These are phyloP conservation scores for Pythium rhizo-oryzae DNA, from an alignment of 352 stramenopile species.

Conservation along the genomic window DNA sequence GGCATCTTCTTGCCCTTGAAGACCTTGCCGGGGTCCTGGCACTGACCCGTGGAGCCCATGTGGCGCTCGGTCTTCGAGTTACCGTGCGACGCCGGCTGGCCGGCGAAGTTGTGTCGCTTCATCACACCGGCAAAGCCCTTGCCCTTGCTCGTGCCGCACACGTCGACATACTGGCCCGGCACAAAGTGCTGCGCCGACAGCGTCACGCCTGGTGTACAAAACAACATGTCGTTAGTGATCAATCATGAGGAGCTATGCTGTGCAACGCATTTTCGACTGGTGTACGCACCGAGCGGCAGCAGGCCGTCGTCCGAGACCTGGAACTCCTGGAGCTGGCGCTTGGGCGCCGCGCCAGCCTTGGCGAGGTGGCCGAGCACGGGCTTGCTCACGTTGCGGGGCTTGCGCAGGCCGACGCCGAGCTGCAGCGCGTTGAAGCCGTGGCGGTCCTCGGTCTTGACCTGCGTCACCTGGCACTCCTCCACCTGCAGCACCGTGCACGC, in stretches of 20 bases:
- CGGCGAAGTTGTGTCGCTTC: slow-evolving; percentile 98
- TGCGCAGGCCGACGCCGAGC: slow-evolving; percentile 96
- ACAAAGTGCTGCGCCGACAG: slow-evolving; percentile 98
- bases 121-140: slow-evolving; percentile 96
- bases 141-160: slow-evolving; percentile 93
- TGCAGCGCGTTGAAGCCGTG: slow-evolving; percentile 96
- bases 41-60: slow-evolving; percentile 97
- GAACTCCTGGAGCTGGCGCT: slow-evolving; percentile 96
- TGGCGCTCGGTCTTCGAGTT: slow-evolving; percentile 97
- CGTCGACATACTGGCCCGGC: slow-evolving; percentile 98
- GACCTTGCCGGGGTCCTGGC: slow-evolving; percentile 97
- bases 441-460: slow-evolving; percentile 94
- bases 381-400: slow-evolving; percentile 96
- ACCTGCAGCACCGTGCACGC: slow-evolving; percentile 95
- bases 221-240: background rate
- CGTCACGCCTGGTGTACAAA: slow-evolving; percentile 47
- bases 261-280: background rate
- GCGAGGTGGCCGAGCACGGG: slow-evolving; percentile 91
- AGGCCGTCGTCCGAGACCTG: slow-evolving; percentile 91
- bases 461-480: slow-evolving; percentile 93
- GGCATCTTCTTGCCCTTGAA: slow-evolving; percentile 99
- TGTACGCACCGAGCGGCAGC: slow-evolving; percentile 68
- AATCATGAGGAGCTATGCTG: background rate
- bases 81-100: slow-evolving; percentile 97
- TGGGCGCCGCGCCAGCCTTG: slow-evolving; percentile 92